Evolutionary conservation across 257 asterid genomes (phyloP).

Genomic region (Petunia secreta): DNA sequence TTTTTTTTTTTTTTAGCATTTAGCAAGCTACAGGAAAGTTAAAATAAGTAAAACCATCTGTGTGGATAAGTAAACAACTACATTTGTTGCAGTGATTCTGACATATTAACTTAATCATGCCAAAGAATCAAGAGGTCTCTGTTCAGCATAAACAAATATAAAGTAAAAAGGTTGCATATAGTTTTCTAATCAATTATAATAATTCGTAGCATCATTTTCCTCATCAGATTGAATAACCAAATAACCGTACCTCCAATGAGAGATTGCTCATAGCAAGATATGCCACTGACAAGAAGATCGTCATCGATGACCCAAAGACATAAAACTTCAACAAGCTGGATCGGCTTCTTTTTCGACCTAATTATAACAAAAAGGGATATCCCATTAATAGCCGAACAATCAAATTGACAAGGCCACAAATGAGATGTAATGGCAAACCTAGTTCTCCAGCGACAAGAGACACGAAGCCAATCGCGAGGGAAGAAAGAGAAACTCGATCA

Average conservation of each 20-base stretch:
- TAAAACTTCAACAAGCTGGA: slow-evolving; percentile 61
- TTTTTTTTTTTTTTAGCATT: background rate
- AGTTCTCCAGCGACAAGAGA: slow-evolving; percentile 75
- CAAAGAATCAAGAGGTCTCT: background rate
- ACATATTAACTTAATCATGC: background rate
- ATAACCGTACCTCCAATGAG: slow-evolving; percentile 49
- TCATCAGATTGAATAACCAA: background rate
- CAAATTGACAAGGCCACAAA: background rate
- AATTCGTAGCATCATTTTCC: background rate
- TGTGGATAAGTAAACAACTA: background rate
- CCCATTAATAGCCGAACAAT: background rate
- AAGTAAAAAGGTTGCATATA: background rate
- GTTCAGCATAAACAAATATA: background rate
- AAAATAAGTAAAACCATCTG: background rate
- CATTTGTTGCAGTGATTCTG: background rate
- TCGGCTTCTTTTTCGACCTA: slow-evolving; percentile 81
- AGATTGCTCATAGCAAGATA: slow-evolving; percentile 44
- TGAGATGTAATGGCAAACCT: slow-evolving; percentile 42
- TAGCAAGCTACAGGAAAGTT: background rate
- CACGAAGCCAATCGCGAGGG: slow-evolving; percentile 47
- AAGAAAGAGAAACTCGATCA: slow-evolving; percentile 46
- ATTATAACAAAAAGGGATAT: slow-evolving; percentile 24
- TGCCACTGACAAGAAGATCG: slow-evolving; percentile 50
- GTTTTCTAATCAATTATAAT: background rate
- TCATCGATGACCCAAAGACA: slow-evolving; percentile 62